Evolutionary conservation across 2,329 filamentous ascomycete genomes (phyloP), one percentile per base, ranked within the genome.

Genomic region (Diaporthe aspalathi): DNA sequence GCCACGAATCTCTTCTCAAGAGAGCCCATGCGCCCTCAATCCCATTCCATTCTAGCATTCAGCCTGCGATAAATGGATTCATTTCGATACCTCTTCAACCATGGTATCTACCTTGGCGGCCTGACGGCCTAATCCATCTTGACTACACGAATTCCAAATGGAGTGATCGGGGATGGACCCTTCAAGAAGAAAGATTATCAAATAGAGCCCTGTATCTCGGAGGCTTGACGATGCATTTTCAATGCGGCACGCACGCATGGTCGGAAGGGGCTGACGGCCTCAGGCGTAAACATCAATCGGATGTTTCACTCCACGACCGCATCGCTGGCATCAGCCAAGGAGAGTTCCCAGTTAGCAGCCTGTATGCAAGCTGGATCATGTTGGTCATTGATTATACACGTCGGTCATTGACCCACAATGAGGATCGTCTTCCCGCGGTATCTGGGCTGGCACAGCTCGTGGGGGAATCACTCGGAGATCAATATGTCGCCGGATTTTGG

Each of bases 401-500:
- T 16, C 53, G 32, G 38, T 14, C 3, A 5, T 7, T 24, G 11
- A 24, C 53, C 20, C 1, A 38, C n/a, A 14, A 56, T 8, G 17
- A 12, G 5, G 53, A 56, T 40, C 32, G 53, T 38, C 53, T 56
- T 11, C 53, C 53, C 9, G 32, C 53, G 16, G 17, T 56, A 3
- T 38, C 53, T 17, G 32, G 53, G 11, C 53, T 56, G 32, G 32
- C 53, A 56, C 53, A n/a, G 32, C 32, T 56, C n/a, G 53, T 56
- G 5, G 2, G 53, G n/a, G 32, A 40, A 24, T 9, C n/a, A 2
- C 32, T 56, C 6, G 32, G 32, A 17, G 53, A 56, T 38, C 4
- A 24, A 2, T 56, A 56, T 24, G 32, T 56, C 5, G 53, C 53
- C 38, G 53, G 53, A 2, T 22, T 56, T 9, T 56, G 53, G 53